These are phyloP conservation scores for Eucalyptus urophylla DNA, from an alignment of 345 rosid species.

Conservation along the genomic window DNA sequence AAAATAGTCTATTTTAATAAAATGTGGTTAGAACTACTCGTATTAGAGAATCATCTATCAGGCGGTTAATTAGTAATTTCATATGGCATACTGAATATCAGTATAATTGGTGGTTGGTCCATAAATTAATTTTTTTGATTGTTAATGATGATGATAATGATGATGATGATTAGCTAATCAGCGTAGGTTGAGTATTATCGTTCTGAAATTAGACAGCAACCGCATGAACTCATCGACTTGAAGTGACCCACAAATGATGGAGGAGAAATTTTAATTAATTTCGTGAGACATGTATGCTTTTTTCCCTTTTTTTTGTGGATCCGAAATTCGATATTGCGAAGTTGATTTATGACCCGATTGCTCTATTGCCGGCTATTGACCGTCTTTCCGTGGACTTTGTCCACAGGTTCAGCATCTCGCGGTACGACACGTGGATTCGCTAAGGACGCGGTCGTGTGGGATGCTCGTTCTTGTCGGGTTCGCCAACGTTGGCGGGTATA, in stretches of 20 bases:
- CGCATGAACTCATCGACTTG: background rate
- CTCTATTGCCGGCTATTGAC: background rate
- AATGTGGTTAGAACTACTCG: background rate
- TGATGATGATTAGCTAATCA: background rate
- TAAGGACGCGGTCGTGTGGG: background rate
- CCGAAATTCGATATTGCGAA: background rate
- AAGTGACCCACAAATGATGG: background rate
- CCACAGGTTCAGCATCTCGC: background rate
- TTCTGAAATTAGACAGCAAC: background rate
- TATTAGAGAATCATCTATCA: background rate
- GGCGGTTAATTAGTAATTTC: background rate
- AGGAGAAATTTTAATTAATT: background rate
- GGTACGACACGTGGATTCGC: background rate
- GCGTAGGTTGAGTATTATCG: background rate
- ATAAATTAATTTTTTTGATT: background rate
- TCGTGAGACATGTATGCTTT: background rate
- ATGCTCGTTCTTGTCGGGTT: background rate
- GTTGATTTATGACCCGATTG: background rate
- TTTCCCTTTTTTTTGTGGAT: rapidly evolving
- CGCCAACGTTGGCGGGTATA: background rate
- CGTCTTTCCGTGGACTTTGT: background rate
- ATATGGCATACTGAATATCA: rapidly evolving
- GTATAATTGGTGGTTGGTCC: background rate
- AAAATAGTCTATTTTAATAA: background rate
- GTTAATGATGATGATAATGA: background rate